Evolutionary conservation across 306 rosid species (phyloP), one percentile per base, ranked within the genome.

Genomic region (Pyrus bretschneideri): DNA sequence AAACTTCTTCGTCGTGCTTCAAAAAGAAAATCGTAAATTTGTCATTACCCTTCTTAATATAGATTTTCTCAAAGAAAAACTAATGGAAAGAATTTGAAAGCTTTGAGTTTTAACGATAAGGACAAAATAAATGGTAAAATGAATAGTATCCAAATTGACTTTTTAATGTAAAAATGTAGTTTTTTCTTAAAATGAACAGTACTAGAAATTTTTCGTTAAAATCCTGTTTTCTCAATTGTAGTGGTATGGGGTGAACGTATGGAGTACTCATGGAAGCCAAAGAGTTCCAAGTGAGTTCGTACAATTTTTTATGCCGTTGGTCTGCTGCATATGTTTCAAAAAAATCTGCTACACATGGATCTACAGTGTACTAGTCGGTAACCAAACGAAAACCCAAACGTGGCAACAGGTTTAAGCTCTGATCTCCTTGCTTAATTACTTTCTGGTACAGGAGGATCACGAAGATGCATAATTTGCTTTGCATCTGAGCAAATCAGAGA

Each of bases 1-100:
- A 18, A 49, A 18, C 54, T 49, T 49, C 19, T 1, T 49, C 8
- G 7, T 49, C 54, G 1, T 49, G 6, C 5, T 35, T 18, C 52
- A 46, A 12, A 49, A 15, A 49, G 17, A 49, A 49, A 15, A 49
- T 49, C 2, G 3, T 0, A 5, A 6, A 15, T 15, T 0, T 21
- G 0, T 0, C 19, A 49, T 1, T n/a, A 1, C 29, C 2, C 12
- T n/a, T 2, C 0, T 57, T 21, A n/a, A 4, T 57, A 4, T n/a
- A 57, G 25, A 57, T 57, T 3, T n/a, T n/a, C 27, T 9, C 35
- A 31, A 31, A 30, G 4, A 0, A 30, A 3, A 30, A 30, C 31
- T 3, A 30, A 30, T 0, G 4, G 4, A 30, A 30, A 30, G 4
- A 0, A 4, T 0, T 30, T 30, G 4, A 30, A 30, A 30, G 0